Evolutionary conservation across 2,329 filamentous ascomycete genomes (phyloP).

Genomic region (Fusarium sp.): DNA sequence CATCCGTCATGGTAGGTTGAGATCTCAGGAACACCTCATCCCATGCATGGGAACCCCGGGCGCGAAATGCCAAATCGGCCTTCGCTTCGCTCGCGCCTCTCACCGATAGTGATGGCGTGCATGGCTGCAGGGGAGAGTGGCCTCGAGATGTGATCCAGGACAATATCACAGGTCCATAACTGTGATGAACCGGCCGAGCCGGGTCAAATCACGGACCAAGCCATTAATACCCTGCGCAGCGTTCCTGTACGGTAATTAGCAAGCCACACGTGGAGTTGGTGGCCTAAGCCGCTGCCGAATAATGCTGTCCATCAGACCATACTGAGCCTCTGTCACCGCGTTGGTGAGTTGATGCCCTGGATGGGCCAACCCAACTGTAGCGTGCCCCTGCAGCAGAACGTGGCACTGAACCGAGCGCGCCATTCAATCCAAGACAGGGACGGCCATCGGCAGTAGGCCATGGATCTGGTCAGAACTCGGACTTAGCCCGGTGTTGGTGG

Average conservation of each 20-base stretch:
- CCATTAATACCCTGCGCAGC: constrained; percentile 19
- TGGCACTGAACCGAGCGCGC: constrained; percentile 18
- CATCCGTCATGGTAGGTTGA: constrained; percentile 1
- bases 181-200: constrained; percentile 31
- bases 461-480: constrained; percentile 27
- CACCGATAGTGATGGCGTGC: neutral
- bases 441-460: constrained; percentile 13
- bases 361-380: constrained; percentile 6
- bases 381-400: constrained; percentile 27
- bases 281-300: constrained; percentile 18
- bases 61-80: constrained; percentile 2
- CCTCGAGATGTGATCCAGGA: constrained; percentile 10
- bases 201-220: constrained; percentile 23
- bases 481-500: constrained; percentile 20
- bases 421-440: constrained; percentile 25
- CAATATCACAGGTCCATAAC: constrained; percentile 15
- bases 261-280: constrained; percentile 29
- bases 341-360: constrained; percentile 24
- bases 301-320: constrained; percentile 33
- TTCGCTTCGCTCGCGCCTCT: constrained; percentile 7
- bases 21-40: constrained; percentile 16
- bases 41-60: constrained; percentile 34
- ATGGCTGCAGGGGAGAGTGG: constrained; percentile 10
- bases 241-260: constrained; percentile 31
- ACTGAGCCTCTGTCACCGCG: constrained; percentile 15